Percentiles rank a stretch among this genome's conserved stretches.
phyloP scores from a whole-genome alignment of 2,329 filamentous ascomycete species.

The Claviceps quebecensis region DNA sequence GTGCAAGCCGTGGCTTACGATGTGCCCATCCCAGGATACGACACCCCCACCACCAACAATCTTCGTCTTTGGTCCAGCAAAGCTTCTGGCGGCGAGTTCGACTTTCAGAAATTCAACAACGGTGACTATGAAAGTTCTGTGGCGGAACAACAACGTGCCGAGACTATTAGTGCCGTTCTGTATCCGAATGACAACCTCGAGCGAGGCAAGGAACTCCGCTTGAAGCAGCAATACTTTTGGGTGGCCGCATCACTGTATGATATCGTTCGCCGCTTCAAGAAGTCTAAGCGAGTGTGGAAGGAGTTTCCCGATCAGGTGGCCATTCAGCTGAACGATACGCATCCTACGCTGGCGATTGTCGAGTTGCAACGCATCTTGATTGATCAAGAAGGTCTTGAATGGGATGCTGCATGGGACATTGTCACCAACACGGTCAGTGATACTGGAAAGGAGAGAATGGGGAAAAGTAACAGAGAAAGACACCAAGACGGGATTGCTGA shows the following conservation, averaged over 20 bases:
- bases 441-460: background rate
- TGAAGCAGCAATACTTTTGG: conserved; percentile 99
- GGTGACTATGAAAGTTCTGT: conserved; percentile 97
- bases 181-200: conserved; percentile 98
- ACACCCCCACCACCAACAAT: conserved; percentile 87
- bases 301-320: conserved; percentile 92
- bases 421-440: conserved; percentile 48
- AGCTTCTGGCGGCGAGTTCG: conserved; percentile 90
- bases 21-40: conserved; percentile 80
- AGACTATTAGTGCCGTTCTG: conserved; percentile 93
- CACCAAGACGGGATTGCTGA: background rate
- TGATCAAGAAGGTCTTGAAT: conserved; percentile 80
- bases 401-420: conserved; percentile 84
- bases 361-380: conserved; percentile 87
- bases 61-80: conserved; percentile 95
- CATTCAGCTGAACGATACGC: conserved; percentile 96
- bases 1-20: conserved; percentile 91
- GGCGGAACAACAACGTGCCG: conserved; percentile 94
- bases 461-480: background rate
- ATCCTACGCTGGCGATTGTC: conserved; percentile 90
- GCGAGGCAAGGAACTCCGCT: conserved; percentile 84
- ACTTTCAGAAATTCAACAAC: conserved; percentile 98
- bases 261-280: conserved; percentile 96
- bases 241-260: conserved; percentile 92
- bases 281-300: conserved; percentile 78